Evolutionary conservation across 768 basidiomycete genomes (phyloP), one percentile per base, ranked within the genome.

Genomic region (Kwoniella europaea): DNA sequence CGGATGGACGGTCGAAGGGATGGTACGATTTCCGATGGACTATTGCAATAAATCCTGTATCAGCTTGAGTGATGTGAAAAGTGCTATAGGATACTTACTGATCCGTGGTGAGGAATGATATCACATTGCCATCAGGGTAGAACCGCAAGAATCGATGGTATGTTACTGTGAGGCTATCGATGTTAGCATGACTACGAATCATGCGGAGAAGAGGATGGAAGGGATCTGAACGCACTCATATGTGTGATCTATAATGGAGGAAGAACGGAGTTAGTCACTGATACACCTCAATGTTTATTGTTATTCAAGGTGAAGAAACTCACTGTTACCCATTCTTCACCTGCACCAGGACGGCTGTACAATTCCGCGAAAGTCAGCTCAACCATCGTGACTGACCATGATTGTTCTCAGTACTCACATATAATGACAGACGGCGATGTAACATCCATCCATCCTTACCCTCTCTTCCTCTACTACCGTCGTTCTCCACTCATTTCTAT

Each of bases 61-160:
- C 55, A 24, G 12, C 55, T 13, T 12, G 24, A 56, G 55, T 24
- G 5, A 56, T 16, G 55, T 56, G n/a, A 6, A 3, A 12, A 24
- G 42, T 24, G 12, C 4, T 3, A 20, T 18, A 16, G 15, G n/a
- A 4, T 35, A 74, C 81, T 67, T 46, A 83, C 82, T 79, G 79
- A 61, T 94, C 93, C 73, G 93, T 94, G 1, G 91, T 87, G 16
- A 95, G 87, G 2, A 94, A 87, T 24, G 92, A 94, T 9, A 96
- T 87, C 3, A 95, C 94, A 78, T 89, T 88, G 2, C 94, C 94
- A 72, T 92, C 88, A 0, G 92, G 90, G 75, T 91, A 91, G 85
- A 96, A 96, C 29, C 94, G 92, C 90, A 97, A 86, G 82, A 93
- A 96, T 42, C 94, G 92, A 78, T 95, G 92, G 82, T 96, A 97